Conservation (phyloP, 2,329 filamentous ascomycete species). For the Paracamarosporium sp. region DNA sequence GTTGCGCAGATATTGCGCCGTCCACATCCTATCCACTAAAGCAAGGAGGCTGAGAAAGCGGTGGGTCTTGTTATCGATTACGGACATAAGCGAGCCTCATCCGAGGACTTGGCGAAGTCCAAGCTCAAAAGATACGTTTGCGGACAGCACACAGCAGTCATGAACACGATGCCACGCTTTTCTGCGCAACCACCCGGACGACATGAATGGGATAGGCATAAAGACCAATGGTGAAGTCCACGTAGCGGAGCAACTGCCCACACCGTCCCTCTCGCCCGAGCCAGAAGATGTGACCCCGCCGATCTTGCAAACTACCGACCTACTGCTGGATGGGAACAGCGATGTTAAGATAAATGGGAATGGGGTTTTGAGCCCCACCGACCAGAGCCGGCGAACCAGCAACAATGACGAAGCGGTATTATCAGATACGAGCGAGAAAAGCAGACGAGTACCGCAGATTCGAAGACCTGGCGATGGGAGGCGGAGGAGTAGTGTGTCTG, state of each 20-base stretch:
- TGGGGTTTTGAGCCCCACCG: slow-evolving; percentile 18
- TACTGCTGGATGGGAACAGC: slow-evolving; percentile 19
- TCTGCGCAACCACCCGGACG: slow-evolving; percentile 13
- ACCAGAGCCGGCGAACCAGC: slow-evolving; percentile 26
- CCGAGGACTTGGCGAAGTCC: not conserved
- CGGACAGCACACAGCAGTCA: slow-evolving; percentile 12
- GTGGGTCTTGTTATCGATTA: not conserved
- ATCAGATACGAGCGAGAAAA: slow-evolving; percentile 41
- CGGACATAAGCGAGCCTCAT: not conserved
- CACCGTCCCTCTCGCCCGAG: slow-evolving; percentile 34
- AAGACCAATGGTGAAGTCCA: slow-evolving; percentile 24
- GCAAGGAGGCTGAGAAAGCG: no score
- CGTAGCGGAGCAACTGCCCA: slow-evolving; percentile 33
- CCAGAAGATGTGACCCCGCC: slow-evolving; percentile 28
- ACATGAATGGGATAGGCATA: slow-evolving; percentile 39
- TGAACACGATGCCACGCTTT: slow-evolving; percentile 9
- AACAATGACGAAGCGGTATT: slow-evolving; percentile 39
- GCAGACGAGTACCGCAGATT: slow-evolving; percentile 29
- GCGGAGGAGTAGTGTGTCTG: slow-evolving; percentile 44
- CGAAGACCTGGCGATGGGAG: slow-evolving; percentile 43
- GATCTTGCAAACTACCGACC: slow-evolving; percentile 11
- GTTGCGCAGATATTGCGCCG: no score
- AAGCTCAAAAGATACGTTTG: slow-evolving; percentile 5
- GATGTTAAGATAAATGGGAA: slow-evolving; percentile 14
- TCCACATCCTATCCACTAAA: no score